These are phyloP conservation scores for Phialocephala sp. DNA, from an alignment of 2,329 filamentous ascomycete genomes.

Conservation along the genomic window DNA sequence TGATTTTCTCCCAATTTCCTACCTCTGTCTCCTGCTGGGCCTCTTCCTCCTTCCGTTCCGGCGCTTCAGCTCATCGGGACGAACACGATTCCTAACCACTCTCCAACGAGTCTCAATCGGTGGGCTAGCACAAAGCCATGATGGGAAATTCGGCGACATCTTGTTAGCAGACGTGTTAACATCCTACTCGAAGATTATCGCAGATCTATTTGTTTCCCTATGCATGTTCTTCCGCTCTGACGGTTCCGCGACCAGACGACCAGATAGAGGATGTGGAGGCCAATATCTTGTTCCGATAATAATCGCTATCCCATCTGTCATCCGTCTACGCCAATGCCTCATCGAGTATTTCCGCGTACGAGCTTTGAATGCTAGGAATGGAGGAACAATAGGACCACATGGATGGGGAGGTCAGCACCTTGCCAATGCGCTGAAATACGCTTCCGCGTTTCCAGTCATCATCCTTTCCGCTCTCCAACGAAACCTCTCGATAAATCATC, in stretches of 20 bases:
- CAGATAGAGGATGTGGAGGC: conserved; percentile 83
- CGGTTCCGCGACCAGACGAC: conserved; percentile 77
- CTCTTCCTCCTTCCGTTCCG: conserved; percentile 77
- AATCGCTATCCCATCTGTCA: conserved; percentile 80
- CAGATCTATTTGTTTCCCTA: conserved; percentile 83
- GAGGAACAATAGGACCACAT: conserved; percentile 48
- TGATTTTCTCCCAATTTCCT: conserved; percentile 85
- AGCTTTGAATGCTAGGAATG: conserved; percentile 56
- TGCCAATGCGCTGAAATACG: conserved; percentile 93
- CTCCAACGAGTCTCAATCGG: conserved; percentile 82
- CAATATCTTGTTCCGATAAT: conserved; percentile 81
- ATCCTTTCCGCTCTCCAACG: conserved; percentile 78
- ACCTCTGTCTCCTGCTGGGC: conserved; percentile 74
- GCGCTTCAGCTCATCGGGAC: conserved; percentile 70
- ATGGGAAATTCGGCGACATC: conserved; percentile 95
- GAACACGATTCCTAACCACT: conserved; percentile 75
- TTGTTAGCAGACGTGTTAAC: conserved; percentile 93
- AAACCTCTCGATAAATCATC: conserved; percentile 52
- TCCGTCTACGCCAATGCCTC: conserved; percentile 89
- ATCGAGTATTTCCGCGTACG: conserved; percentile 82
- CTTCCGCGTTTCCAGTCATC: conserved; percentile 92
- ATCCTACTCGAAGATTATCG: conserved; percentile 90
- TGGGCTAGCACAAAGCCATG: conserved; percentile 81
- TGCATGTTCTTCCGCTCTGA: conserved; percentile 87
- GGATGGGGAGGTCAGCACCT: conserved; percentile 87